phyloP scores from a whole-genome alignment of 352 stramenopile genomes.

The Phytophthora cajani region DNA sequence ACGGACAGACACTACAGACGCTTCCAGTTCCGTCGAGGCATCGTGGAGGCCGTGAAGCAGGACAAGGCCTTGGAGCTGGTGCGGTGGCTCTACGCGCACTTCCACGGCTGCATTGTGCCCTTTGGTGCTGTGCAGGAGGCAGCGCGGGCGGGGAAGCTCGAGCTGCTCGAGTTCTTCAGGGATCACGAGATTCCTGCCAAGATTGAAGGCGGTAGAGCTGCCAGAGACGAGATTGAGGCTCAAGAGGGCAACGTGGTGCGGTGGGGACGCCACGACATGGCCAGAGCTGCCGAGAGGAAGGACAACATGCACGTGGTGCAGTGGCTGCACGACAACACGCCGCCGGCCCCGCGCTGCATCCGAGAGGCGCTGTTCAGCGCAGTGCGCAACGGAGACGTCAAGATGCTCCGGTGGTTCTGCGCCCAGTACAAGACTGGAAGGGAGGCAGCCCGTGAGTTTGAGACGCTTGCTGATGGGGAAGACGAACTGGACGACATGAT shows the following conservation, averaged over 20 bases:
- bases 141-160: neutral
- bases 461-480: too few species aligned
- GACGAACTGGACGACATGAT: too few species aligned
- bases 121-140: neutral
- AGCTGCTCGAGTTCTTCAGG: neutral
- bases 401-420: neutral
- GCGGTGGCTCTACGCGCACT: neutral
- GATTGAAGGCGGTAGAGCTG: neutral
- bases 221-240: neutral
- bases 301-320: neutral
- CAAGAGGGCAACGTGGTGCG: neutral
- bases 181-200: neutral
- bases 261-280: neutral
- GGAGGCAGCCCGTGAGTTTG: too few species aligned
- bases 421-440: too few species aligned
- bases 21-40: too few species aligned
- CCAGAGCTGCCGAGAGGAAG: neutral
- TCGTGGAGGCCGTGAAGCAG: too few species aligned
- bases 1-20: too few species aligned
- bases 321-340: neutral
- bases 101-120: neutral
- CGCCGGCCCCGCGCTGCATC: neutral
- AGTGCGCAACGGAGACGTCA: neutral
- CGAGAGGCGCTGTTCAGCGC: neutral
- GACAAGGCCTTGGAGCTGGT: neutral